phyloP scores from a whole-genome alignment of 805 yeast genomes.

The Citeromyces nyonsensis region DNA sequence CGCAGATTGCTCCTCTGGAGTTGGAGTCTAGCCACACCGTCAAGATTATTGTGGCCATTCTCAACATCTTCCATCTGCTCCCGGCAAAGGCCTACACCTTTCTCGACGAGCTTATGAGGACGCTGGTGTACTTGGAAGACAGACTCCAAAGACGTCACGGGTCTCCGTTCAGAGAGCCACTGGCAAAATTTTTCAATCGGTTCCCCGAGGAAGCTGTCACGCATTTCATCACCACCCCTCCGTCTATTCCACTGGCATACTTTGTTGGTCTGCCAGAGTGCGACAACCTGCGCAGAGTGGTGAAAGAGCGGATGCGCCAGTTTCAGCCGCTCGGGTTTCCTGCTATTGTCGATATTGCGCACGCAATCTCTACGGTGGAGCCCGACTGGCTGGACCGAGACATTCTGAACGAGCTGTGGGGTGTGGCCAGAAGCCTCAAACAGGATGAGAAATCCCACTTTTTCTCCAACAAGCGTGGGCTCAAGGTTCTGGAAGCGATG shows the following conservation, averaged over 20 bases:
- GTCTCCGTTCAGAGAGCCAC: conserved; percentile 86
- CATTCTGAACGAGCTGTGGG: too few species aligned
- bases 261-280: conserved; percentile 44
- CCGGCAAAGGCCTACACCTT: conserved; percentile 90
- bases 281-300: conserved; percentile 19
- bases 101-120: conserved; percentile 71
- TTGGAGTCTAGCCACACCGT: conserved; percentile 70
- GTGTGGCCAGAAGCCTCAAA: too few species aligned
- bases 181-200: conserved; percentile 73
- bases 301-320: too few species aligned
- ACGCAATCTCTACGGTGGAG: too few species aligned
- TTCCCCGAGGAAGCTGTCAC: conserved; percentile 63
- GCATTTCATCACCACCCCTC: conserved; percentile 53
- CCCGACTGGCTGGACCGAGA: too few species aligned
- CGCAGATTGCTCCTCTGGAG: conserved; percentile 66
- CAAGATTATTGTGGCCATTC: conserved; percentile 75
- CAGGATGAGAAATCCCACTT: too few species aligned
- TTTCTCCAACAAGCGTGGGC: too few species aligned
- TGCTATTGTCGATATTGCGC: too few species aligned
- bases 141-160: conserved; percentile 70
- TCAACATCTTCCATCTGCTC: conserved; percentile 79
- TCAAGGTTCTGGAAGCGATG: too few species aligned
- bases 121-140: conserved; percentile 66
- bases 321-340: too few species aligned
- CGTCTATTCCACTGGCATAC: conserved; percentile 53